These are phyloP conservation scores for Xerocomellus amylosporus DNA, from an alignment of 768 basidiomycete species.

Conservation along the genomic window DNA sequence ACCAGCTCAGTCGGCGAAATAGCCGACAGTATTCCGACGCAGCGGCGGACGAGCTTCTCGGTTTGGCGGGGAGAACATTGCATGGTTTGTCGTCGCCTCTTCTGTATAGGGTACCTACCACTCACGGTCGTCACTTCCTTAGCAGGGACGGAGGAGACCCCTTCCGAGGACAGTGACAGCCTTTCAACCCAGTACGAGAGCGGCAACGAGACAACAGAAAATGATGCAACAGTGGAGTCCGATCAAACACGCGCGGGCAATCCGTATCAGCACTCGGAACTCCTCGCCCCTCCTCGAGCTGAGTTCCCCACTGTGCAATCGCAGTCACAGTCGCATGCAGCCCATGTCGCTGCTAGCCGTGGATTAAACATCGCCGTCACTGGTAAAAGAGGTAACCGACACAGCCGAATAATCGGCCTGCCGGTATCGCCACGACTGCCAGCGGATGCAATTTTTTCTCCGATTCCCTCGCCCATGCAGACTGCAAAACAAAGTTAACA, in stretches of 20 bases:
- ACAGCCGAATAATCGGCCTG: slow-evolving; percentile 64
- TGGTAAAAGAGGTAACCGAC: slow-evolving; percentile 57
- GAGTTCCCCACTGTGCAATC: slow-evolving; percentile 35
- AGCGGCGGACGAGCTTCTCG: slow-evolving; percentile 80
- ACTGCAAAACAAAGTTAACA: slow-evolving; percentile 27
- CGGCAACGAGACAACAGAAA: slow-evolving; percentile 68
- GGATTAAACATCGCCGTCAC: slow-evolving; percentile 66
- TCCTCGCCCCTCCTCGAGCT: slow-evolving; percentile 15
- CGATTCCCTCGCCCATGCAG: slow-evolving; percentile 18
- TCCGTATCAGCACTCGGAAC: slow-evolving; percentile 27
- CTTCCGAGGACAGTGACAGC: slow-evolving; percentile 69
- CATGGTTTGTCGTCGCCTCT: slow-evolving; percentile 45
- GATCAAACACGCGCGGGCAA: slow-evolving; percentile 39
- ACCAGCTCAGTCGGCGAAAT: slow-evolving; percentile 62
- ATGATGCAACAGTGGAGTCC: slow-evolving; percentile 49
- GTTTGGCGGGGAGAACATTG: slow-evolving; percentile 67
- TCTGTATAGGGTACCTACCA: background rate
- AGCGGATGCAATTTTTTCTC: slow-evolving; percentile 11
- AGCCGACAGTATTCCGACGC: slow-evolving; percentile 81
- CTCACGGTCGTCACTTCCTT: slow-evolving; percentile 8
- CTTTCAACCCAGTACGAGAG: slow-evolving; percentile 69
- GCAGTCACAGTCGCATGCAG: slow-evolving; percentile 52
- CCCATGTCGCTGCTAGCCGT: slow-evolving; percentile 59
- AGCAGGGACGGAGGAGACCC: slow-evolving; percentile 56
- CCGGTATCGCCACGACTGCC: slow-evolving; percentile 43